These are phyloP conservation scores for Lentithecium fluviatile DNA, from an alignment of 495 filamentous ascomycete genomes.

Conservation along the genomic window DNA sequence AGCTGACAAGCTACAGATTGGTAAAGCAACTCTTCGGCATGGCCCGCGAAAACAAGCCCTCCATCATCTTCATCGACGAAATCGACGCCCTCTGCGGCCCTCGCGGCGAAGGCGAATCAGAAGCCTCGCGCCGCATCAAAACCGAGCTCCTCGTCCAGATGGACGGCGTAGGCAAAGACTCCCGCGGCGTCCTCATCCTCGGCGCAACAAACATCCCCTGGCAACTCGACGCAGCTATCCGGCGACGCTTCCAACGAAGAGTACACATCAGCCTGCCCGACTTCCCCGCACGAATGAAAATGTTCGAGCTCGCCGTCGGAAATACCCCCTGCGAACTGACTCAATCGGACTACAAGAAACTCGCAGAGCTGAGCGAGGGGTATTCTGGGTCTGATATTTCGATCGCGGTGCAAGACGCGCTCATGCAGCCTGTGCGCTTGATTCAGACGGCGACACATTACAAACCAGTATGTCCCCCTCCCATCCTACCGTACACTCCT, in stretches of 20 bases:
- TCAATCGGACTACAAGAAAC: slow-evolving; percentile 69
- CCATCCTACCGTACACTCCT: not conserved
- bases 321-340: slow-evolving; percentile 84
- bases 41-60: slow-evolving; percentile 96
- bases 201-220: slow-evolving; percentile 99
- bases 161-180: slow-evolving; percentile 96
- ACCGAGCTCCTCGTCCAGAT: slow-evolving; percentile 98
- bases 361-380: slow-evolving; percentile 81
- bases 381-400: slow-evolving; percentile 96
- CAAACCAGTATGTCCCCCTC: slow-evolving; percentile 66
- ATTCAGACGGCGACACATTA: slow-evolving; percentile 99
- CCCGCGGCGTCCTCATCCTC: slow-evolving; percentile 87
- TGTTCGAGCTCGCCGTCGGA: slow-evolving; percentile 95
- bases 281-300: slow-evolving; percentile 81
- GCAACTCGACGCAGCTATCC: slow-evolving; percentile 98
- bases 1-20: slow-evolving; percentile 55
- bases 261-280: slow-evolving; percentile 95
- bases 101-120: slow-evolving; percentile 94
- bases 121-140: slow-evolving; percentile 95
- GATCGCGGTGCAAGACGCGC: slow-evolving; percentile 93
- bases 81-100: slow-evolving; percentile 96
- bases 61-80: slow-evolving; percentile 99
- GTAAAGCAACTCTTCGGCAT: slow-evolving; percentile 98
- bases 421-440: slow-evolving; percentile 97
- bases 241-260: slow-evolving; percentile 91